A percentile compares a stretch with the other conserved stretches of the same genome.
Evolutionary conservation across 2,329 filamentous ascomycete genomes (phyloP).

Genomic region (Colletotrichum magnum): DNA sequence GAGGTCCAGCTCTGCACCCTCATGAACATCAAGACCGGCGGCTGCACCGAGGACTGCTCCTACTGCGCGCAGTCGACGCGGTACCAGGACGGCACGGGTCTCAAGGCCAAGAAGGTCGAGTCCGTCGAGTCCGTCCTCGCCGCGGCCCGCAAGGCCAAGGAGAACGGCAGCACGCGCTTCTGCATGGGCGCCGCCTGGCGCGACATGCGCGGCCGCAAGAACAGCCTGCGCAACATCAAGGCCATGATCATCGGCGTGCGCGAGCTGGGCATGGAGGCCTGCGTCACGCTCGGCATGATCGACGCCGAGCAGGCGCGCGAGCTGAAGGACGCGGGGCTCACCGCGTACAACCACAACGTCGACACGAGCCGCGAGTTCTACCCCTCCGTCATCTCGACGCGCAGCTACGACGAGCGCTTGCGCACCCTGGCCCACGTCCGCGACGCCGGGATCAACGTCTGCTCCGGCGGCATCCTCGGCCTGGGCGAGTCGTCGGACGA

Average conservation of each 20-base stretch:
- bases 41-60: constrained; percentile 92
- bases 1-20: constrained; percentile 93
- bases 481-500: constrained; percentile 85
- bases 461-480: constrained; percentile 89
- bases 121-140: constrained; percentile 85
- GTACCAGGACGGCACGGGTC: constrained; percentile 81
- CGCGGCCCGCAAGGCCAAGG: constrained; percentile 82
- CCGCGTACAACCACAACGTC: constrained; percentile 95
- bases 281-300: constrained; percentile 96
- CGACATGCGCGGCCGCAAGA: constrained; percentile 93
- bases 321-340: constrained; percentile 86
- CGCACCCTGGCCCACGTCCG: constrained; percentile 84
- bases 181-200: constrained; percentile 97
- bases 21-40: constrained; percentile 97
- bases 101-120: constrained; percentile 84
- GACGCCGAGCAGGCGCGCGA: constrained; percentile 84
- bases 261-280: constrained; percentile 88
- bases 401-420: constrained; percentile 89
- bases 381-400: constrained; percentile 86
- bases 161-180: constrained; percentile 90
- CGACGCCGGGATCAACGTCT: constrained; percentile 90
- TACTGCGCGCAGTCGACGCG: constrained; percentile 93
- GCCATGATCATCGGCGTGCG: constrained; percentile 88
- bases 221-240: constrained; percentile 85
- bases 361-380: constrained; percentile 94